Percentiles rank a stretch among this genome's conserved stretches.
phyloP scores from a whole-genome alignment of 2,329 filamentous ascomycete species.

The Volutella citrinella region DNA sequence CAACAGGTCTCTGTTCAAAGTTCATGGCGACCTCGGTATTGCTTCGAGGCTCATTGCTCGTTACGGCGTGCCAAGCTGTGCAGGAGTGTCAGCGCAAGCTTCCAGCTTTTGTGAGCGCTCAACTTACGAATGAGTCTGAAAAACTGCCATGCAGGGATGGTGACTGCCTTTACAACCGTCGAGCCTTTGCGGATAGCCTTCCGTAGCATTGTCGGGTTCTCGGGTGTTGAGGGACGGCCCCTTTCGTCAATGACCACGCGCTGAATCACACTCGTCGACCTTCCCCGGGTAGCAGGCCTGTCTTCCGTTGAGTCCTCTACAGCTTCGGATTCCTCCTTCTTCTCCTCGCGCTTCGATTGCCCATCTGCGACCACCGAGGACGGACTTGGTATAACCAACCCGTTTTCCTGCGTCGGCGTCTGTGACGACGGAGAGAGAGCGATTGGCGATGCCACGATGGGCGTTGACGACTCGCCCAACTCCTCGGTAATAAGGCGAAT shows the following conservation, averaged over 20 bases:
- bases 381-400: too few species aligned
- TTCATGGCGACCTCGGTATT: conserved; percentile 86
- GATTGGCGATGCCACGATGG: conserved; percentile 31
- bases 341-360: conserved; percentile 4
- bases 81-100: conserved; percentile 31
- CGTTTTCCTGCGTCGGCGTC: conserved; percentile 16
- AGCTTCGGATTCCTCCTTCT: conserved; percentile 6
- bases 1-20: conserved; percentile 79
- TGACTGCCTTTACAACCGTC: conserved; percentile 70
- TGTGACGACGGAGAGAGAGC: conserved; percentile 24
- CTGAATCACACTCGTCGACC: conserved; percentile 61
- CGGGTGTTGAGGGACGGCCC: conserved; percentile 40
- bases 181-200: conserved; percentile 45
- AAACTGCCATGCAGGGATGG: conserved; percentile 97
- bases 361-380: conserved; percentile 3
- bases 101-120: background rate
- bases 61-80: conserved; percentile 76
- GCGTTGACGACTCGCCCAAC: conserved; percentile 30
- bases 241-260: conserved; percentile 54
- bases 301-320: background rate
- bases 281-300: conserved; percentile 37
- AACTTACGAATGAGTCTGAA: conserved; percentile 84
- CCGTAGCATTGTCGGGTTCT: conserved; percentile 40
- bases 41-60: conserved; percentile 50
- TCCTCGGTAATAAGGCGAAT: conserved; percentile 34